Evolutionary conservation across 192 early-diverging fungal genomes (phyloP).

Genomic region (Coemansia sp.): DNA sequence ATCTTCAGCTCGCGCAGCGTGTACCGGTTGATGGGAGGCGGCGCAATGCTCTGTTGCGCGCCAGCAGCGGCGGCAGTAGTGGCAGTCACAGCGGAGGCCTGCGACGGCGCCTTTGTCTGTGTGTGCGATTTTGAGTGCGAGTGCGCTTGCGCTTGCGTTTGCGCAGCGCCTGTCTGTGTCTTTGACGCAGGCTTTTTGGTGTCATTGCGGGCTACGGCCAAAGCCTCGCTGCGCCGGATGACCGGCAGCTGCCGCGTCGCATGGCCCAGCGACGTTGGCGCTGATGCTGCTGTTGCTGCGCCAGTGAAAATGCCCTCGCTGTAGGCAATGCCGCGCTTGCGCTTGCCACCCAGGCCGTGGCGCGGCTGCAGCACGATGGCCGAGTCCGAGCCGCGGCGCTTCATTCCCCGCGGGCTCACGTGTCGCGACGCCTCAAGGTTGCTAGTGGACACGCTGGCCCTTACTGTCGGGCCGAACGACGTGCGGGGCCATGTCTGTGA

Average conservation of each 20-base stretch:
- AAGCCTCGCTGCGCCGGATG: no score
- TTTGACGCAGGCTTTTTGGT: no score
- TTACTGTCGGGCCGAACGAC: slow-evolving; percentile 6
- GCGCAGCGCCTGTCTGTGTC: no score
- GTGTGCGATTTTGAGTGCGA: not conserved
- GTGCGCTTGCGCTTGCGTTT: no score
- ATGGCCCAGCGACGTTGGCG: no score
- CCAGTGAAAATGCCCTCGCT: no score
- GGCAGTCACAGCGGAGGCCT: not conserved
- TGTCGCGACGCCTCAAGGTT: no score
- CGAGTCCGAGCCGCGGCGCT: slow-evolving; percentile 47
- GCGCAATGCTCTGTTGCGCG: not conserved
- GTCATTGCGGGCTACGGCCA: no score
- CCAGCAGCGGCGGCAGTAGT: not conserved
- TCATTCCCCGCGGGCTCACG: slow-evolving; percentile 27
- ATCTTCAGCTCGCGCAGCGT: slow-evolving; percentile 83
- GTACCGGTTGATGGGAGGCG: slow-evolving; percentile 79
- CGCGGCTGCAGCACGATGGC: slow-evolving; percentile 17
- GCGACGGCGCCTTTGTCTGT: not conserved
- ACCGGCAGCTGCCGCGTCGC: no score
- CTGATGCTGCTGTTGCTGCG: slow-evolving; percentile 1
- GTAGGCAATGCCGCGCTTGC: slow-evolving; percentile 4
- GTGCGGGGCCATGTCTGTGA: slow-evolving; percentile 5
- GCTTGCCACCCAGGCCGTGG: slow-evolving; percentile 1
- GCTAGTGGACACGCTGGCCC: no score